A percentile compares a stretch with the other conserved stretches of the same genome.
Evolutionary conservation across 176 grass and related monocot species (phyloP).

Genomic region (Eremochloa ophiuroides): DNA sequence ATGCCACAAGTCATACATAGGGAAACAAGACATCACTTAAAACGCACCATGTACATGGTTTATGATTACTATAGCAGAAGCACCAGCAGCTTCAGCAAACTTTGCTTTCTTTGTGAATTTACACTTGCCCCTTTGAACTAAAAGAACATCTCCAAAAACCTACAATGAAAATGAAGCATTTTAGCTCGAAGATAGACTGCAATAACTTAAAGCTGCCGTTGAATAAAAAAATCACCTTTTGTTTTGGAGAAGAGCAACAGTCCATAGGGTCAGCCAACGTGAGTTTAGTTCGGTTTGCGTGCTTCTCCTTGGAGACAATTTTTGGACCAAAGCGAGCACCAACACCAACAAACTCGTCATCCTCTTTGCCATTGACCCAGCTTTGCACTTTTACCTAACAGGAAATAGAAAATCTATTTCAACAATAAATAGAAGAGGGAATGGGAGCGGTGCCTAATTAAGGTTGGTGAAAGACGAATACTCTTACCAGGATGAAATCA

Average conservation of each 20-base stretch:
- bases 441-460: neutral
- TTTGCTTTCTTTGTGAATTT: slow-evolving; percentile 89
- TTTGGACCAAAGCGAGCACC: slow-evolving; percentile 84
- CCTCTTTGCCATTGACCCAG: slow-evolving; percentile 63
- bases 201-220: neutral
- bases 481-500: slow-evolving; percentile 68
- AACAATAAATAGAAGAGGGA: neutral
- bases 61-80: slow-evolving; percentile 91
- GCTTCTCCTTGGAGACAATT: slow-evolving; percentile 90
- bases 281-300: slow-evolving; percentile 62
- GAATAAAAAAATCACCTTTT: slow-evolving; percentile 44
- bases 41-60: slow-evolving; percentile 70
- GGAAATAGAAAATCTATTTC: neutral
- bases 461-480: too few species aligned
- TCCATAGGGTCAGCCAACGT: slow-evolving; percentile 70
- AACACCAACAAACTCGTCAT: slow-evolving; percentile 78
- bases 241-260: slow-evolving; percentile 49
- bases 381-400: slow-evolving; percentile 96
- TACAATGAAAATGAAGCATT: slow-evolving; percentile 22
- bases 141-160: slow-evolving; percentile 70
- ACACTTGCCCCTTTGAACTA: slow-evolving; percentile 79
- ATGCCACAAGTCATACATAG: neutral
- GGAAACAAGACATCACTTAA: neutral
- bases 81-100: slow-evolving; percentile 86
- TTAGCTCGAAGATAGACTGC: neutral